These are phyloP conservation scores for Crithidia bombi DNA, from an alignment of 208 protist species.

Conservation along the genomic window DNA sequence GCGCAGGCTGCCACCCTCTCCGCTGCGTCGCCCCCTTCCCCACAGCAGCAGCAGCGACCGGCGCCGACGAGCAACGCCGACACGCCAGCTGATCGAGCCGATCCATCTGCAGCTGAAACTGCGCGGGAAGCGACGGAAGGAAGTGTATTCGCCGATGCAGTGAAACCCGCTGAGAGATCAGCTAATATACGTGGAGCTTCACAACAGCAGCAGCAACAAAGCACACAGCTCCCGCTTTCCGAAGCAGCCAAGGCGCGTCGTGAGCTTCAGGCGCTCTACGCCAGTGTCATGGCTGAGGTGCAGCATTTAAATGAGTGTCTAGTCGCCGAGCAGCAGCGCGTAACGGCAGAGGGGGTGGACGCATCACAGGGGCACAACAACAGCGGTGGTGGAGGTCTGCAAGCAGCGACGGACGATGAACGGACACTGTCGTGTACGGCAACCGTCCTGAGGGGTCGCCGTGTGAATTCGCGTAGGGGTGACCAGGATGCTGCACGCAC, in stretches of 20 bases:
- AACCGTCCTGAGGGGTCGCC: neutral
- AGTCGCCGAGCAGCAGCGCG: constrained; percentile 15
- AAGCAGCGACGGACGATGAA: too few relatives aligned
- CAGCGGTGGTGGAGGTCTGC: neutral
- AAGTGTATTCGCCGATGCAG: too few relatives aligned
- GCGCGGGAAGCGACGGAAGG: too few relatives aligned
- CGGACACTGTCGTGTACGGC: neutral
- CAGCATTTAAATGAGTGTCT: constrained; percentile 18
- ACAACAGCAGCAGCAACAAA: constrained; percentile 3
- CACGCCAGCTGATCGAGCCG: too few relatives aligned
- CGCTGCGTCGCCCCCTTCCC: too few relatives aligned
- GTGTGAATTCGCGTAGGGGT: neutral
- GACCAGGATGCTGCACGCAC: neutral
- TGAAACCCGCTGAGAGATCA: too few relatives aligned
- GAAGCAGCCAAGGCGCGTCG: constrained; percentile 17
- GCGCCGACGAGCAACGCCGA: too few relatives aligned
- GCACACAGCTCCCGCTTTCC: constrained; percentile 8
- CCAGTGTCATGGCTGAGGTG: constrained; percentile 4
- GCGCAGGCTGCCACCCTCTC: neutral
- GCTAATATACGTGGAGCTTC: too few relatives aligned
- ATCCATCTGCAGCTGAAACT: too few relatives aligned
- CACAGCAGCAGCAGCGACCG: neutral
- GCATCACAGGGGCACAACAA: too few relatives aligned
- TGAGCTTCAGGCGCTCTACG: constrained; percentile 30
- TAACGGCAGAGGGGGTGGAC: neutral